Evolutionary conservation across 2,329 filamentous ascomycete species (phyloP).

Genomic region (Pleoardoris graminearum): DNA sequence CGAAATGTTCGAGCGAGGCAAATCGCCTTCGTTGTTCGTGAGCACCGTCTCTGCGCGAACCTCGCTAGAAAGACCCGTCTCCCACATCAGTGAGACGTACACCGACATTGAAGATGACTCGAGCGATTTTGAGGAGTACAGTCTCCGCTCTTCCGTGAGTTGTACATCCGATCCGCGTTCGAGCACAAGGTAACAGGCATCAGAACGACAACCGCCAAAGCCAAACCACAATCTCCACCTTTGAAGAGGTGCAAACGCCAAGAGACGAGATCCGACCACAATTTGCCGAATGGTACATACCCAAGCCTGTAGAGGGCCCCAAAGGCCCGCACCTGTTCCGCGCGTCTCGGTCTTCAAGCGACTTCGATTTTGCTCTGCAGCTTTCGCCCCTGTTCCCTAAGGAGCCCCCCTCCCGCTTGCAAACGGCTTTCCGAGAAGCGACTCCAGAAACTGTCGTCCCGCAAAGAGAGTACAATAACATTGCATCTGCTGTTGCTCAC

Average conservation of each 20-base stretch:
- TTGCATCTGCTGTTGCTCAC: constrained; percentile 57
- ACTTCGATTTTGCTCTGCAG: constrained; percentile 61
- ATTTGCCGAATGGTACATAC: constrained; percentile 63
- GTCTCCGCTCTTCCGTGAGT: constrained; percentile 68
- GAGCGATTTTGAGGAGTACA: constrained; percentile 53
- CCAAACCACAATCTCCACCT: constrained; percentile 84
- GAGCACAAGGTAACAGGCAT: constrained; percentile 26
- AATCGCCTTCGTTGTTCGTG: constrained; percentile 63
- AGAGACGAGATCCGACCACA: constrained; percentile 60
- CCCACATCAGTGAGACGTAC: constrained; percentile 76
- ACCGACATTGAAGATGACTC: constrained; percentile 69
- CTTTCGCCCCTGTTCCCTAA: constrained; percentile 76
- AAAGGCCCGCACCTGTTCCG: constrained; percentile 86
- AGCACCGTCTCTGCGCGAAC: constrained; percentile 40
- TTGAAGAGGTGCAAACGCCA: constrained; percentile 81
- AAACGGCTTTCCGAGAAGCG: constrained; percentile 47
- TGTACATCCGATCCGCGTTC: constrained; percentile 3
- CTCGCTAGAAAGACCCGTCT: constrained; percentile 62
- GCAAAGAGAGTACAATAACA: constrained; percentile 54
- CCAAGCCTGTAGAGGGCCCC: constrained; percentile 75
- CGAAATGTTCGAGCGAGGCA: constrained; percentile 55
- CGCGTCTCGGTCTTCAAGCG: constrained; percentile 63
- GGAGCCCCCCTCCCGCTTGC: constrained; percentile 51
- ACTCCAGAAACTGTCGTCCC: constrained; percentile 45
- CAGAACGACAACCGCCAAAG: constrained; percentile 67